These are phyloP conservation scores for Apiospora aurea DNA, from an alignment of 2,329 filamentous ascomycete genomes.

Conservation along the genomic window DNA sequence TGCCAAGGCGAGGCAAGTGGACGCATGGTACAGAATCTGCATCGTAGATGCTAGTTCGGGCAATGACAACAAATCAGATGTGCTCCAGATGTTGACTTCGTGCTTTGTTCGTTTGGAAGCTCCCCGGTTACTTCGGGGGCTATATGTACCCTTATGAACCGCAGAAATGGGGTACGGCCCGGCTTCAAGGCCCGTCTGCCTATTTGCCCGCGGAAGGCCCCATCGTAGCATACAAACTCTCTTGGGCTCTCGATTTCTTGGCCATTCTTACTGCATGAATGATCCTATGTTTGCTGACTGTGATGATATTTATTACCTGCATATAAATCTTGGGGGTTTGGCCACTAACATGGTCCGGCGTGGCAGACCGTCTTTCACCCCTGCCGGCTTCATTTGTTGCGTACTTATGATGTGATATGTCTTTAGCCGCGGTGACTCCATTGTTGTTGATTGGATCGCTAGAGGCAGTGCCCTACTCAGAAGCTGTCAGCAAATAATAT, in stretches of 20 bases:
- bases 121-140: neutral
- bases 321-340: too few species aligned
- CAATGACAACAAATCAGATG: neutral
- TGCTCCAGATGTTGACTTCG: neutral
- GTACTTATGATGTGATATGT: neutral
- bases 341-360: neutral
- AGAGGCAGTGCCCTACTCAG: neutral
- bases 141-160: neutral
- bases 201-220: neutral
- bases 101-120: neutral
- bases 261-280: neutral
- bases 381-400: too few species aligned
- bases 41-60: neutral
- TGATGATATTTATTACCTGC: neutral
- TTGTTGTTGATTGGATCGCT: neutral
- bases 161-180: neutral
- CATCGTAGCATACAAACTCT: neutral
- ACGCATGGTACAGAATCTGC: neutral
- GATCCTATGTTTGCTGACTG: neutral
- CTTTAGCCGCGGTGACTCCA: neutral
- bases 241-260: neutral
- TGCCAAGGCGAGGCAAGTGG: neutral
- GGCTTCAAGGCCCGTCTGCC: neutral
- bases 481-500: constrained; percentile 8
- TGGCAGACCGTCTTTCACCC: too few species aligned